Percentiles rank a stretch among this genome's conserved stretches.
Evolutionary conservation across 495 filamentous ascomycete genomes (phyloP).

Genomic region (Hyphodiscus hymeniophilus): DNA sequence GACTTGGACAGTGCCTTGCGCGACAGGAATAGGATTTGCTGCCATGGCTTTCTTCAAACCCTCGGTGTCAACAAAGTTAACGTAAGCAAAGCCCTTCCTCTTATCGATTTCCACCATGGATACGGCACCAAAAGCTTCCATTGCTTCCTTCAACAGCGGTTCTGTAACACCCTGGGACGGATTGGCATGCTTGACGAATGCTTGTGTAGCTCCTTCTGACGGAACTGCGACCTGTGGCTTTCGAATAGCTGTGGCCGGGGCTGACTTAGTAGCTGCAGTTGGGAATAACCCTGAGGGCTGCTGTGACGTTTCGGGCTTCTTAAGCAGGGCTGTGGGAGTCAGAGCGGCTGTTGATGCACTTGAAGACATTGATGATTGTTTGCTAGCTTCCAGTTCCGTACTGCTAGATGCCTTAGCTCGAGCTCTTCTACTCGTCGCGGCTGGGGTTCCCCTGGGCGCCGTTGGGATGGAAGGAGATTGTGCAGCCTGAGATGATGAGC

Average conservation of each 20-base stretch:
- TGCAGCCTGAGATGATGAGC: conserved; percentile 19
- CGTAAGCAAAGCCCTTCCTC: conserved; percentile 87
- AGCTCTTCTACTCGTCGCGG: conserved; percentile 9
- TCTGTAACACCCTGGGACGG: conserved; percentile 87
- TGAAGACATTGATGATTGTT: conserved; percentile 20
- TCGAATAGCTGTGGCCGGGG: conserved; percentile 15
- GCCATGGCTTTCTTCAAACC: conserved; percentile 68
- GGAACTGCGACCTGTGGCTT: conserved; percentile 20
- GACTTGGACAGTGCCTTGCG: conserved; percentile 78
- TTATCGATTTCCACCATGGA: conserved; percentile 81
- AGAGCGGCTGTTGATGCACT: conserved; percentile 4
- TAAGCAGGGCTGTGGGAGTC: conserved; percentile 22
- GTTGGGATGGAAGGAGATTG: conserved; percentile 24
- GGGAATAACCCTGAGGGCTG: conserved; percentile 9
- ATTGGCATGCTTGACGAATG: conserved; percentile 92
- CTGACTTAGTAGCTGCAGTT: conserved; percentile 19
- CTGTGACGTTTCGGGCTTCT: conserved; percentile 24
- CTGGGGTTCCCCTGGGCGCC: conserved; percentile 14
- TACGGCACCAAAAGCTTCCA: conserved; percentile 62
- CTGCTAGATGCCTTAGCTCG: conserved; percentile 8
- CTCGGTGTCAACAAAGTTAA: conserved; percentile 68
- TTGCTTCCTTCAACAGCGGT: conserved; percentile 58
- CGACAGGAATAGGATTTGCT: conserved; percentile 71
- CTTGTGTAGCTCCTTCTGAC: conserved; percentile 56
- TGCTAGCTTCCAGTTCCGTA: conserved; percentile 2